Conservation (phyloP, 2,329 filamentous ascomycete genomes). For the Monosporascus sp. region DNA sequence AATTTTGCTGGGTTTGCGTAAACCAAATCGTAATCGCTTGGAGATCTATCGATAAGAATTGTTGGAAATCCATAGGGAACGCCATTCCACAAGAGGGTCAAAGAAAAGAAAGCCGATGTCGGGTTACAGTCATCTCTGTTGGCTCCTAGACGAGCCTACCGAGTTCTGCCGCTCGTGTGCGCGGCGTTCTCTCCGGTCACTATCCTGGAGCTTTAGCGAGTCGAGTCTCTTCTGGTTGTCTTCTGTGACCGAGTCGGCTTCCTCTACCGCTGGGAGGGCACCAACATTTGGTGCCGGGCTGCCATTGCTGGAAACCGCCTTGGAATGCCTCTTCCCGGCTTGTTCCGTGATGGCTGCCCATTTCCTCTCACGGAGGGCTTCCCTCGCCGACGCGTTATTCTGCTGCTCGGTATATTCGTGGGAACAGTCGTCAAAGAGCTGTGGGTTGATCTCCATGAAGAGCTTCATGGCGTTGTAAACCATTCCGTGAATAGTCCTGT, state of each 20-base stretch:
- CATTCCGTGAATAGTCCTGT: conserved; percentile 97
- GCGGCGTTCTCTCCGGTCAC: conserved; percentile 52
- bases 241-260: conserved; percentile 72
- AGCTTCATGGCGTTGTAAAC: conserved; percentile 99
- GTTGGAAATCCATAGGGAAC: conserved; percentile 8
- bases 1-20: conserved; percentile 20
- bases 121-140: conserved; percentile 33
- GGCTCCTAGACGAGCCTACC: conserved; percentile 47
- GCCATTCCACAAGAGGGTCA: conserved; percentile 8
- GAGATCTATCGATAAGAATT: conserved; percentile 20
- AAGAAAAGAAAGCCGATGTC: conserved; percentile 5
- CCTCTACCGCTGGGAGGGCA: conserved; percentile 55
- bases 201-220: conserved; percentile 85
- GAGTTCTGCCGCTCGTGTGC: conserved; percentile 58
- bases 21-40: conserved; percentile 21
- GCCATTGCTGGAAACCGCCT: conserved; percentile 28
- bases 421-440: conserved; percentile 96
- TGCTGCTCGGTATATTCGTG: conserved; percentile 97
- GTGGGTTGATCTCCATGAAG: conserved; percentile 99
- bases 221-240: conserved; percentile 85
- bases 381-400: conserved; percentile 80
- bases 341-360: conserved; percentile 84
- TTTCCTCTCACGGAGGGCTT: conserved; percentile 75
- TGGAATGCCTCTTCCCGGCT: conserved; percentile 61
- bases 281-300: conserved; percentile 32